Evolutionary conservation across 2,329 filamentous ascomycete genomes (phyloP).

Genomic region (Podosphaera aphanis): DNA sequence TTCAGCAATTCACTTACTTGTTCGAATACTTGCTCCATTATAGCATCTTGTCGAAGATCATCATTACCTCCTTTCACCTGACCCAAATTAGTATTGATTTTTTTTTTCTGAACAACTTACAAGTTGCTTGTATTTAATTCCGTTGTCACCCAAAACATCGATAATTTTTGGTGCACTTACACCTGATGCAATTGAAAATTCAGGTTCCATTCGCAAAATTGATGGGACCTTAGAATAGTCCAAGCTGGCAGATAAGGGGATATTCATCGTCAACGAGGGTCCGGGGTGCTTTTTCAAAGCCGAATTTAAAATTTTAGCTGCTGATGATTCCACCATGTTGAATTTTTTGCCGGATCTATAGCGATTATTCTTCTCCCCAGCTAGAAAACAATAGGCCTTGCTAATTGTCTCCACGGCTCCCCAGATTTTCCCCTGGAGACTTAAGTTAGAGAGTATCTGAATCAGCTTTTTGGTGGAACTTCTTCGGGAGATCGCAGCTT

Average conservation of each 20-base stretch:
- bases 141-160: slow-evolving; percentile 56
- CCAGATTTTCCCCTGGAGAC: slow-evolving; percentile 34
- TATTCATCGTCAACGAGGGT: slow-evolving; percentile 72
- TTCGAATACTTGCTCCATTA: slow-evolving; percentile 98
- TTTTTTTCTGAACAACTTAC: slow-evolving; percentile 20
- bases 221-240: slow-evolving; percentile 57
- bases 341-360: slow-evolving; percentile 46
- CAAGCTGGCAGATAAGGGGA: slow-evolving; percentile 47
- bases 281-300: slow-evolving; percentile 42
- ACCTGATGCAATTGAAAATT: slow-evolving; percentile 68
- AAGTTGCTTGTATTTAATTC: slow-evolving; percentile 62
- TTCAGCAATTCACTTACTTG: slow-evolving; percentile 79
- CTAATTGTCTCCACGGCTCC: slow-evolving; percentile 50
- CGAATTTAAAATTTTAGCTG: slow-evolving; percentile 38
- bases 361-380: slow-evolving; percentile 38
- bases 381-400: slow-evolving; percentile 38
- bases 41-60: slow-evolving; percentile 87
- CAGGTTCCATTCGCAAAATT: slow-evolving; percentile 47
- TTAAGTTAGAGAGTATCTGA: slow-evolving; percentile 29
- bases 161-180: slow-evolving; percentile 88
- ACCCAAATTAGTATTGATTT: slow-evolving; percentile 7
- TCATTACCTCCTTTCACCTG: slow-evolving; percentile 84
- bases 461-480: slow-evolving; percentile 48
- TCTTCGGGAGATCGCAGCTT: slow-evolving; percentile 48
- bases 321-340: slow-evolving; percentile 34